Percentiles rank a stretch among this genome's conserved stretches.
phyloP scores from a whole-genome alignment of 352 stramenopile genomes.

The Halophytophthora polymorphica region DNA sequence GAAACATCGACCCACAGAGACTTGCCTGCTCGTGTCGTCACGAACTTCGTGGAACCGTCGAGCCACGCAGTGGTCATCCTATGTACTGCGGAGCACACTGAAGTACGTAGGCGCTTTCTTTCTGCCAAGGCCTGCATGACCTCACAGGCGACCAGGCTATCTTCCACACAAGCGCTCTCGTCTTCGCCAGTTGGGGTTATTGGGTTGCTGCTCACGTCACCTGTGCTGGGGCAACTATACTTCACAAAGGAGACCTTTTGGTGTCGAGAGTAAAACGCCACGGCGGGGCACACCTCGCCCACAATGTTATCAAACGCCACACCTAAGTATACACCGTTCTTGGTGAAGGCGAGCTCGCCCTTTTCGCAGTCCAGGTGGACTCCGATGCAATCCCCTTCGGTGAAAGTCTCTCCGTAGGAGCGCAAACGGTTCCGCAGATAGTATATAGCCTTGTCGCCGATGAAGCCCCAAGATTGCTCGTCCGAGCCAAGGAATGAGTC shows the following conservation, averaged over 20 bases:
- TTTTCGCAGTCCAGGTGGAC: conserved; percentile 82
- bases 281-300: conserved; percentile 87
- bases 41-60: conserved; percentile 35
- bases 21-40: conserved; percentile 56
- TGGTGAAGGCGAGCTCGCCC: conserved; percentile 84
- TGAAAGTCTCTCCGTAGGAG: conserved; percentile 85
- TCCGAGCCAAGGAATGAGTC: conserved; percentile 97
- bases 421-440: conserved; percentile 95
- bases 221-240: conserved; percentile 18
- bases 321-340: conserved; percentile 86
- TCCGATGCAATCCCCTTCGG: conserved; percentile 83
- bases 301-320: conserved; percentile 91
- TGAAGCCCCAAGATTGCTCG: conserved; percentile 97
- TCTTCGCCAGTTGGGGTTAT: conserved; percentile 20
- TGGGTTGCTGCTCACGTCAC: not conserved
- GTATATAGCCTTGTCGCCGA: conserved; percentile 98
- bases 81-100: conserved; percentile 34
- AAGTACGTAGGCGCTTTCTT: conserved; percentile 17
- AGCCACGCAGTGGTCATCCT: conserved; percentile 64
- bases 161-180: conserved; percentile 34
- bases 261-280: conserved; percentile 91
- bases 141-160: conserved; percentile 60
- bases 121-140: conserved; percentile 47
- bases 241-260: conserved; percentile 71
- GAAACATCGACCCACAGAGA: conserved; percentile 74